A percentile compares a stretch with the other conserved stretches of the same genome.
Conservation (phyloP, 169 alveolate species). For the Eimeria tenella region DNA sequence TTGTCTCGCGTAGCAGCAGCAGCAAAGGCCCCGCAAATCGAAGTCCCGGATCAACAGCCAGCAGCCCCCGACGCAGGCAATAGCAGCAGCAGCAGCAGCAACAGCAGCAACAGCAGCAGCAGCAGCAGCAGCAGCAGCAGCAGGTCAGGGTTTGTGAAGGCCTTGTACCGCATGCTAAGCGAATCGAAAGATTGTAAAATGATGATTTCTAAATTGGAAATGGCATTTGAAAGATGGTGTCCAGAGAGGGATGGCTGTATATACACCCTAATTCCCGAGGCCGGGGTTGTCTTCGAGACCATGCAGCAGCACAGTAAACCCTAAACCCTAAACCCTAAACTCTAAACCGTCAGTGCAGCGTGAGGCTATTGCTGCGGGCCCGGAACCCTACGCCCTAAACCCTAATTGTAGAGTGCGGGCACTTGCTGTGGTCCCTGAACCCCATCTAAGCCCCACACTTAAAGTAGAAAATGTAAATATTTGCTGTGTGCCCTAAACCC, state of each 20-base stretch:
- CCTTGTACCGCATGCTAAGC: background rate
- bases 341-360: background rate
- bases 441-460: no score
- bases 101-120: background rate
- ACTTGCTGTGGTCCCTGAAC: no score
- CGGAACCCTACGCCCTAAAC: no score
- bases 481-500: background rate
- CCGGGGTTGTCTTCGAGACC: background rate
- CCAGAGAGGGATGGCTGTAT: constrained; percentile 11
- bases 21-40: background rate
- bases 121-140: background rate
- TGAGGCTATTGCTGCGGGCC: no score
- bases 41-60: background rate
- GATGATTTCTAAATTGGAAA: background rate
- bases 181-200: constrained; percentile 2
- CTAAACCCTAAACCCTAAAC: background rate
- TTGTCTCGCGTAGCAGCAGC: background rate
- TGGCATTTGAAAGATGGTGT: background rate
- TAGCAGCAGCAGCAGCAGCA: background rate
- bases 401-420: no score
- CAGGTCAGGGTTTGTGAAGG: background rate
- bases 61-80: no score
- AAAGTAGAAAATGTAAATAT: no score
- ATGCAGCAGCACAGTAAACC: constrained; percentile 17
- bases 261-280: background rate